Evolutionary conservation across 768 basidiomycete genomes (phyloP).

Genomic region (Cubamyces sp.): DNA sequence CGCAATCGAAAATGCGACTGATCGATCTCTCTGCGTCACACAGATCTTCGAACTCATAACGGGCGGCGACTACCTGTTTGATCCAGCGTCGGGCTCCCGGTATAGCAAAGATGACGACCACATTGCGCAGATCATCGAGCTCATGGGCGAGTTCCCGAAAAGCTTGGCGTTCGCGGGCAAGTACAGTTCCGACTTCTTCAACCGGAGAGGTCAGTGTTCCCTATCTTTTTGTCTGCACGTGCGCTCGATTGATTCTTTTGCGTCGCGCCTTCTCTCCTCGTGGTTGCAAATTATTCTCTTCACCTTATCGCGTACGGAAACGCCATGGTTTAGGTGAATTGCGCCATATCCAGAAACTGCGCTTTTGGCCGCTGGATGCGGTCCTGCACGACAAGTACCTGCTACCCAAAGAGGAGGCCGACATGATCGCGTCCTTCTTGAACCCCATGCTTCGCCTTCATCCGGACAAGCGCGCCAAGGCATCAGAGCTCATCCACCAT

Average conservation of each 20-base stretch:
- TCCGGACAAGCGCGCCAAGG: conserved; percentile 87
- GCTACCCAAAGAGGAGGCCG: conserved; percentile 82
- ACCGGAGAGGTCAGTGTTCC: conserved; percentile 74
- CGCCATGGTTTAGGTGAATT: conserved; percentile 62
- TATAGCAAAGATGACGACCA: conserved; percentile 98
- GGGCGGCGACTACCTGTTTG: conserved; percentile 97
- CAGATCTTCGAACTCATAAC: conserved; percentile 95
- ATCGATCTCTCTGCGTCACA: not conserved
- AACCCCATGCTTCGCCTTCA: conserved; percentile 89
- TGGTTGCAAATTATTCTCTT: not conserved
- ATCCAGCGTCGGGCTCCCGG: conserved; percentile 91
- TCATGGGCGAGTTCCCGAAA: conserved; percentile 89
- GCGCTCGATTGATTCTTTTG: not conserved
- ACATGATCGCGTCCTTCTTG: conserved; percentile 79
- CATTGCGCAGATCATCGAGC: conserved; percentile 96
- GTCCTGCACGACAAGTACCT: conserved; percentile 96
- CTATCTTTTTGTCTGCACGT: not conserved
- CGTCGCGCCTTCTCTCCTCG: not conserved
- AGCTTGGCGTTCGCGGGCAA: conserved; percentile 86
- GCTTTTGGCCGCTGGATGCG: conserved; percentile 84
- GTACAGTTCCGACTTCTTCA: conserved; percentile 95
- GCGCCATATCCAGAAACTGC: conserved; percentile 90
- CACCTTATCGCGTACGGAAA: not conserved
- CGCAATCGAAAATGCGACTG: conserved; percentile 11
- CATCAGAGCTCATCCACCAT: conserved; percentile 84